Evolutionary conservation across 78 protist genomes (phyloP).

Genomic region (Cyanophora paradoxa): DNA sequence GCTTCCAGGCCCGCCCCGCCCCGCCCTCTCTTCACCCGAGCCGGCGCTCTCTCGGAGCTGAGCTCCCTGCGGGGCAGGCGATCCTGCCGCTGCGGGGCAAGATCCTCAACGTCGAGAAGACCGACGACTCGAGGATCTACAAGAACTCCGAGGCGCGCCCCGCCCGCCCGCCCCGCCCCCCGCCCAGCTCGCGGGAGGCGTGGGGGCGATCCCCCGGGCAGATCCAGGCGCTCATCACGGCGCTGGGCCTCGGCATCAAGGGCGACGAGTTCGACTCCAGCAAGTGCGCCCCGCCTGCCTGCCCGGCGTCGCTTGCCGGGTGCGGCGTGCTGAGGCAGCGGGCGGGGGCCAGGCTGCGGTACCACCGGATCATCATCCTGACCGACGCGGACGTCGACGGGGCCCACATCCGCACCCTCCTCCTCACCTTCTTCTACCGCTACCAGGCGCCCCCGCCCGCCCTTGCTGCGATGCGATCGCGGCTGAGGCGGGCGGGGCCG

Average conservation of each 20-base stretch:
- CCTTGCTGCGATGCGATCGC: too few species aligned
- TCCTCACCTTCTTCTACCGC: constrained; percentile 16
- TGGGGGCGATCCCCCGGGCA: too few species aligned
- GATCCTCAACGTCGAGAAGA: constrained; percentile 15
- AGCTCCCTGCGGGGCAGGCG: too few species aligned
- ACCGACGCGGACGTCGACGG: constrained; percentile 22
- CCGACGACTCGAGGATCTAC: not conserved
- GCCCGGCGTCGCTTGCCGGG: too few species aligned
- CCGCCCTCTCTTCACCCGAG: too few species aligned
- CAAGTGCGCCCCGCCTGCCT: too few species aligned
- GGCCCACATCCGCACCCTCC: constrained; percentile 19
- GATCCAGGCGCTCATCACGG: constrained; percentile 2
- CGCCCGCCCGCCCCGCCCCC: too few species aligned
- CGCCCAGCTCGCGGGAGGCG: too few species aligned
- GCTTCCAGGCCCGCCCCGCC: too few species aligned
- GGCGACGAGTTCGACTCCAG: not conserved
- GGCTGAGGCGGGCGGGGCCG: not conserved
- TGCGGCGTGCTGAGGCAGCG: too few species aligned
- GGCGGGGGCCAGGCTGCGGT: not conserved
- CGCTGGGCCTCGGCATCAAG: constrained; percentile 4
- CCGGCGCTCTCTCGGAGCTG: too few species aligned
- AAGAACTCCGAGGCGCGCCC: not conserved
- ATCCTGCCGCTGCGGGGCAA: constrained; percentile 12
- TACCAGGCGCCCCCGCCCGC: not conserved
- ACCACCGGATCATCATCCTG: not conserved